Evolutionary conservation across 1,284 basidiomycete genomes (phyloP), one percentile per base, ranked within the genome.

Genomic region (Ganoderma boninense): DNA sequence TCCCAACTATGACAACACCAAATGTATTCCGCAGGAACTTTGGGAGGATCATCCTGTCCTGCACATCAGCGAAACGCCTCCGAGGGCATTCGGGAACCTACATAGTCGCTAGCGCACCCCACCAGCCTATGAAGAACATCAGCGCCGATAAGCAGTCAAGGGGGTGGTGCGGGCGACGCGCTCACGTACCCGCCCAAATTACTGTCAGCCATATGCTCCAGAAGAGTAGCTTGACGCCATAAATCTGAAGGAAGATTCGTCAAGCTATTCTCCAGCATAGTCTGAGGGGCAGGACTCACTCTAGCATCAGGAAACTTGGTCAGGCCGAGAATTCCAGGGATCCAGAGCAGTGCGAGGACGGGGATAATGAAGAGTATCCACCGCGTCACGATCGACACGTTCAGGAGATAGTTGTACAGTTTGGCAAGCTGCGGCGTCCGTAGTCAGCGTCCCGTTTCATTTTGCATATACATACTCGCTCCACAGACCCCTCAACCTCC

Each of bases 181-280:
- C 13, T 8, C 14, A 79, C 85, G 65, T 76, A 90, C 89, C 89
- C 79, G 82, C 87, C 95, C 95, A 97, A 40, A 89, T 83, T 52
- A 95, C 87, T 52, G 86, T 89, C 54, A 96, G 83, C 94, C 95
- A 97, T 70, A 96, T 90, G 67, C 93, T 95, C 95, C 95, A 97
- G 89, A 90, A 97, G 13, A 95, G 68, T 54, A 95, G 81, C 66
- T 84, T 85, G 14, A 93, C 87, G 11, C 85, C 84, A 89, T 87
- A 91, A 23, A 90, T 80, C 87, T 89, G 23, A 49, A 61, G 6
- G 40, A 6, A n/a, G 44, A 63, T 60, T 16, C 35, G 57, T 69
- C 8, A 65, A 32, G 59, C 60, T 61, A 40, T 63, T 8, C n/a
- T 29, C 23, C 23, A 32, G 14, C 26, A 44, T 61, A 32, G 8